Evolutionary conservation across 2,329 filamentous ascomycete species (phyloP), one percentile per base, ranked within the genome.

Genomic region (Kalaharituber pfeilii): DNA sequence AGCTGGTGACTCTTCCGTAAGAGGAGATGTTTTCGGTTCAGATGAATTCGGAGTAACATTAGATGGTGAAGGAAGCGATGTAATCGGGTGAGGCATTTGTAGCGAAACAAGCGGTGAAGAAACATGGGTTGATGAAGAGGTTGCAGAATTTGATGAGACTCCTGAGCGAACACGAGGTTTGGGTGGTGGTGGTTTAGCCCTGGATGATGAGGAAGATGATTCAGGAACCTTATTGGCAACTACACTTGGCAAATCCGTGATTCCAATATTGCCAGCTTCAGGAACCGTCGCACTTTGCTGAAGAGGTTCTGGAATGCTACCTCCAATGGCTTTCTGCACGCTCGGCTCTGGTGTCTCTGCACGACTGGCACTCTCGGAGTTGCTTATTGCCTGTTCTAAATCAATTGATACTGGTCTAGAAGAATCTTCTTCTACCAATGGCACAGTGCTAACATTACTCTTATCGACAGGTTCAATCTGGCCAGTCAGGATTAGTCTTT

Each of bases 401-500:
- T 36, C 9, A n/a, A 36, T 36, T 9, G n/a, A 36, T 9, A n/a
- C n/a, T n/a, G 30, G 30, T 9, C 30, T 36, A 36, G 30, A 9
- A n/a, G n/a, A n/a, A n/a, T n/a, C n/a, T n/a, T n/a, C n/a, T n/a
- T n/a, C n/a, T n/a, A n/a, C n/a, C n/a, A n/a, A n/a, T n/a, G n/a
- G n/a, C n/a, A n/a, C n/a, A n/a, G n/a, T n/a, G n/a, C n/a, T n/a
- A n/a, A n/a, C n/a, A n/a, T n/a, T n/a, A n/a, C n/a, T n/a, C n/a
- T n/a, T n/a, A n/a, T 39, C 42, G 25, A 47, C 25, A 2, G 42
- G 18, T 11, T 47, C 42, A 20, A 25, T 53, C 62, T 79, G 77
- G 20, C 85, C 85, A 0, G 84, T 91, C 69, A 91, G 72, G 49
- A 91, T 73, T 57, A 91, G 69, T 56, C 81, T 75, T 64, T 80